These are phyloP conservation scores for Warburgia ugandensis DNA, from an alignment of 164 flowering plant genomes.

Conservation along the genomic window DNA sequence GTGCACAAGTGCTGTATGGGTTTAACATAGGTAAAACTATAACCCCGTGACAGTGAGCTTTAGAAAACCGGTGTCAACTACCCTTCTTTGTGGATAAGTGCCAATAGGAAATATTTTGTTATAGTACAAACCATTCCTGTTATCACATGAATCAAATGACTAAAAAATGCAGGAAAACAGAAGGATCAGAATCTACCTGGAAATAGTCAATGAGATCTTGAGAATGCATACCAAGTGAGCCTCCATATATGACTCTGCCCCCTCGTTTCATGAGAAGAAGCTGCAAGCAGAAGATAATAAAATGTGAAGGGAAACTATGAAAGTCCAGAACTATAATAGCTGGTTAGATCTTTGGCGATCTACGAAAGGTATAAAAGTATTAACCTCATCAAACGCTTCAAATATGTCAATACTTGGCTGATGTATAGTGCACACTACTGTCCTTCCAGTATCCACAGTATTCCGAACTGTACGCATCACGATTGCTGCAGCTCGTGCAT, in stretches of 20 bases:
- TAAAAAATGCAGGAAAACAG: not conserved
- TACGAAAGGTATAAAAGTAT: not conserved
- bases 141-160: not conserved
- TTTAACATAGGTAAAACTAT: no score
- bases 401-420: constrained; percentile 94
- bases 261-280: constrained; percentile 94
- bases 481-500: constrained; percentile 96
- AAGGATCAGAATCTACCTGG: constrained; percentile 37
- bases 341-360: no score
- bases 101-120: no score
- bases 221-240: constrained; percentile 70
- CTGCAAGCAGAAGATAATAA: constrained; percentile 26
- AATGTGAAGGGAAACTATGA: not conserved
- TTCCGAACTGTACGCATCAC: constrained; percentile 96
- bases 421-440: constrained; percentile 95
- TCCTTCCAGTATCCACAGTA: constrained; percentile 93
- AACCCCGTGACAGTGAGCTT: no score
- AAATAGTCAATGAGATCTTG: constrained; percentile 68
- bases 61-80: no score
- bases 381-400: constrained; percentile 98
- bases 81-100: no score
- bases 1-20: no score
- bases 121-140: no score
- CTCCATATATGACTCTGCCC: constrained; percentile 85
- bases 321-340: no score